Conservation (phyloP, 2,329 filamentous ascomycete species). For the Botrytis deweyae region DNA sequence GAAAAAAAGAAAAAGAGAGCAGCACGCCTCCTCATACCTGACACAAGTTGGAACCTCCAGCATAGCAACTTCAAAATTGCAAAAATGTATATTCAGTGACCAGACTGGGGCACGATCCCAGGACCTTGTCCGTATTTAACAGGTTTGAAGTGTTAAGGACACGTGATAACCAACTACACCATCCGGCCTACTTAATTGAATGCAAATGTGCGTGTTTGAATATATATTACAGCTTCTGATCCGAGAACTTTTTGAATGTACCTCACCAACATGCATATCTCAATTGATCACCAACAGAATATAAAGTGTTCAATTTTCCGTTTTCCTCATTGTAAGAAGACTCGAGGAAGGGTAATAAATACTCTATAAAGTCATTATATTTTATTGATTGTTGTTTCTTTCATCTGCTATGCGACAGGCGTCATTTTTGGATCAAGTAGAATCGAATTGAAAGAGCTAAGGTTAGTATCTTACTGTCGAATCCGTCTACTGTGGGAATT, state of each 20-base stretch:
- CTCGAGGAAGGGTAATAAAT: not conserved
- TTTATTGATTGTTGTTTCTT: not conserved
- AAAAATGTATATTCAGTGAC: not conserved
- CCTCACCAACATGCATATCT: not conserved
- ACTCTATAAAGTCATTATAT: not conserved
- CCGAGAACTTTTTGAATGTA: too few relatives aligned
- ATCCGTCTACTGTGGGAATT: not conserved
- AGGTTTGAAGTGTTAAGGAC: slow-evolving; percentile 11
- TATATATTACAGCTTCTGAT: not conserved
- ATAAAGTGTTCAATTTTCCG: not conserved
- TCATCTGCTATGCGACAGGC: not conserved
- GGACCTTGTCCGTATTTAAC: slow-evolving; percentile 16
- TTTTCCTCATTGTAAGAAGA: not conserved
- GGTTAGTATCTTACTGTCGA: not conserved
- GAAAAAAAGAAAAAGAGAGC: not conserved
- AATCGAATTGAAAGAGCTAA: not conserved
- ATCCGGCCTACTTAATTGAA: not conserved
- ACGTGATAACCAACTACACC: slow-evolving; percentile 24
- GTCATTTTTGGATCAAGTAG: not conserved
- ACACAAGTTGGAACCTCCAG: too few relatives aligned
- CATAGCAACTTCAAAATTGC: not conserved
- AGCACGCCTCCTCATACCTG: too few relatives aligned
- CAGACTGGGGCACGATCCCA: slow-evolving; percentile 11
- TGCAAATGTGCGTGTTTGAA: fast-evolving
- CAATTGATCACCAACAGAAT: not conserved